Base-by-base conservation (phyloP, 371 early-diverging fungal genomes). In the Syncephalastrum sp. region DNA sequence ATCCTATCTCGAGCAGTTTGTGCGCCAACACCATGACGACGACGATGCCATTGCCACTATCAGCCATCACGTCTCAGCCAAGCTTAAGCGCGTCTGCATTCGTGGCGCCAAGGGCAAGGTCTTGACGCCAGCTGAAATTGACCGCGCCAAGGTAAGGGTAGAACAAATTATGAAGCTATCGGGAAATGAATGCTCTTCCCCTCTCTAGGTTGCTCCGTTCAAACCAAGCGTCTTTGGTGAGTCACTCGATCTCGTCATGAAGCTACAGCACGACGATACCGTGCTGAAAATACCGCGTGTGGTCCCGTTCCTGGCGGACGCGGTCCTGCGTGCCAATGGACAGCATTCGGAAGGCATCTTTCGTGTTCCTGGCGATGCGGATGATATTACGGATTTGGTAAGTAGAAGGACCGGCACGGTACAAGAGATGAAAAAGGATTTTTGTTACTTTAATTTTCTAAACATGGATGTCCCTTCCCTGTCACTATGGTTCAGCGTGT, bases 361-460 rank as follows among this genome's bases (percentile, higher is more conserved):
- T 68, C 89, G 98, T 57, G 93, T 98, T 21, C 94, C 98, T 19
- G 98, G 96, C n/a, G 96, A 98, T 72, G 88, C 87, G 27, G 97
- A 97, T 50, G 81, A 82, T 5, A 94, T 97, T 2, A 85, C 92
- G 14, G 83, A 84, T 50, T 63, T 92, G 83, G 91, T 91, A 77
- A 47, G 77, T 49, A 59, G 10, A 33, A 12, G 7, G 38, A 7
- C 29, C 29, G 5, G 38, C 7, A 21, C 25, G 4, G 14, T n/a
- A 29, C 5, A 55, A 14, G 49, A 16, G 15, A 24, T 8, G 13
- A 42, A 53, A 53, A 38, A n/a, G 53, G 41, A n/a, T 42, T 19
- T 41, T 6, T 27, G 7, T 27, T 4, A 7, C 27, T 3, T 27
- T 3, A 27, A 7, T 2, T 2, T 27, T n/a, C 17, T 42, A 53